A percentile compares a stretch with the other conserved stretches of the same genome.
These are phyloP conservation scores for Poterioochromonas sp. DNA, from an alignment of 352 stramenopile genomes.

Conservation along the genomic window DNA sequence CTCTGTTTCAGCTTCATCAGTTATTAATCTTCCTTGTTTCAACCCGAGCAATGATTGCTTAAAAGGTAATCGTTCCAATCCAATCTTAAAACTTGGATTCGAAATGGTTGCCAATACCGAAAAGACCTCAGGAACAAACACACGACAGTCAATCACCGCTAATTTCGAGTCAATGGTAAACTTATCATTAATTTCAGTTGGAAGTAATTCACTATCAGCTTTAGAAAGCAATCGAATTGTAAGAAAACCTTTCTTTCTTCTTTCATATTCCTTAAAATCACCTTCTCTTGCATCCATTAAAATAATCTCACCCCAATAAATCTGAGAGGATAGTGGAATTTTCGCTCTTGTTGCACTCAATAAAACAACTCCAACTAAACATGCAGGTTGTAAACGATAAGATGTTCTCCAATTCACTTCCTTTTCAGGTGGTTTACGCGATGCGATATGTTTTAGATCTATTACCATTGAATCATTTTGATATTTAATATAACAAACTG, in stretches of 20 bases:
- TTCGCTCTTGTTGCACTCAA: neutral
- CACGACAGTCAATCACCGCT: conserved; percentile 5
- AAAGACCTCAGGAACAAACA: conserved; percentile 34
- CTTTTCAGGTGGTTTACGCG: conserved; percentile 3
- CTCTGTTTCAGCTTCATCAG: neutral
- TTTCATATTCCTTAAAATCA: neutral
- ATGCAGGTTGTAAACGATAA: conserved; percentile 4
- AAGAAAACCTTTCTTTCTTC: neutral
- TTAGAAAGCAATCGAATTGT: neutral
- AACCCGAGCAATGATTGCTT: neutral
- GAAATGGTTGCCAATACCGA: conserved; percentile 24
- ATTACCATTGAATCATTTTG: neutral
- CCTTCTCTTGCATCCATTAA: neutral
- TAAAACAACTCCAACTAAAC: conserved; percentile 6
- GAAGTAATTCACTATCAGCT: neutral
- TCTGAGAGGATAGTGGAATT: neutral
- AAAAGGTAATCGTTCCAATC: conserved; percentile 3
- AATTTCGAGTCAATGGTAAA: neutral
- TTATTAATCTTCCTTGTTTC: neutral
- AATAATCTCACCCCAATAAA: conserved; percentile 29
- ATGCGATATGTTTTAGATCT: neutral
- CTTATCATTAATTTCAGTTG: neutral
- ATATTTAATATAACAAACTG: neutral
- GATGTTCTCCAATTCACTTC: neutral
- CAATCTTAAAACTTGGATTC: neutral